Evolutionary conservation across 1,139 yeast species (phyloP).

Genomic region (Scheffersomyces titani): DNA sequence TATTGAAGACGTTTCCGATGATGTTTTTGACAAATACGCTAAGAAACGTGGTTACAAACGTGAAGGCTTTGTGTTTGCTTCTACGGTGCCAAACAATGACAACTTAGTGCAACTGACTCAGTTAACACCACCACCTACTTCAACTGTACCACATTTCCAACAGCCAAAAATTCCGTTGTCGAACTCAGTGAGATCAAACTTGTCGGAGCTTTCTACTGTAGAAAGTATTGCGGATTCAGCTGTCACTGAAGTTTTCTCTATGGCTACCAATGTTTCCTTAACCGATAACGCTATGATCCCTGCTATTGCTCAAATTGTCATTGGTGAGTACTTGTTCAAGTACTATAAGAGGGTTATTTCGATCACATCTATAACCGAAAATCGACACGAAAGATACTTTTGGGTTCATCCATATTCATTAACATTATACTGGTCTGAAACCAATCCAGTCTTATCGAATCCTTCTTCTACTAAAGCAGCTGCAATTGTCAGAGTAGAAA

Average conservation of each 20-base stretch:
- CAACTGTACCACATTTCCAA: not conserved
- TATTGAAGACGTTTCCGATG: conserved; percentile 49
- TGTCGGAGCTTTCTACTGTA: conserved; percentile 32
- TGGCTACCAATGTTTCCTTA: conserved; percentile 70
- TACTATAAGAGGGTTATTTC: conserved; percentile 81
- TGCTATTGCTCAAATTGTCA: conserved; percentile 86
- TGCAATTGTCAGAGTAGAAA: conserved; percentile 76
- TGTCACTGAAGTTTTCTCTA: conserved; percentile 46
- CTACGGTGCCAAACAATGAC: not conserved
- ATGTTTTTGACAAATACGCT: conserved; percentile 45
- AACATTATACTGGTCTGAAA: conserved; percentile 86
- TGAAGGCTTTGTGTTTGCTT: conserved; percentile 9
- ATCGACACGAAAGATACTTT: conserved; percentile 88
- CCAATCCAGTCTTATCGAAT: conserved; percentile 76
- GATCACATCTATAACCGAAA: conserved; percentile 71
- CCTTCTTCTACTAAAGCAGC: conserved; percentile 77
- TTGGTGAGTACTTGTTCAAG: conserved; percentile 89
- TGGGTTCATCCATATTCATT: conserved; percentile 96
- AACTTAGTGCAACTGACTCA: conserved; percentile 4
- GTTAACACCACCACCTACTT: conserved; percentile 13
- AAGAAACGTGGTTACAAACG: conserved; percentile 49
- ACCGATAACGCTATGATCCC: conserved; percentile 79
- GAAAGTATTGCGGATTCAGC: conserved; percentile 32
- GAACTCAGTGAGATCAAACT: conserved; percentile 31
- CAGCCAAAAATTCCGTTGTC: conserved; percentile 18